Percentiles rank a stretch among this genome's conserved stretches.
Evolutionary conservation across 2,329 filamentous ascomycete species (phyloP).

Genomic region (Diplodia scrobiculata): DNA sequence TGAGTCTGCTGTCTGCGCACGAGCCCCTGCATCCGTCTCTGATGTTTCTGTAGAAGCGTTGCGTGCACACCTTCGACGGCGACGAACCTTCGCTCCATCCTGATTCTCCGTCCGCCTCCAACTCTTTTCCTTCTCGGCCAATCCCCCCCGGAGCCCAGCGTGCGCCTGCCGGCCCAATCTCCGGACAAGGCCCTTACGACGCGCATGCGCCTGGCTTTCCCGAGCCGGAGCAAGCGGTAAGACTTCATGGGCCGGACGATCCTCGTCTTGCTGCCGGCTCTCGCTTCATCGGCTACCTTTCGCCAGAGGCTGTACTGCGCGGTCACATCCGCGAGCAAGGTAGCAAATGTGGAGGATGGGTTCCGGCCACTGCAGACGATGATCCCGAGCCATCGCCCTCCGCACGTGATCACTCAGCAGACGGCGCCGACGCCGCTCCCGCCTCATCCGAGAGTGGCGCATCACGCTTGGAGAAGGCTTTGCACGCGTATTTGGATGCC

Average conservation of each 20-base stretch:
- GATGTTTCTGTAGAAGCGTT: conserved; percentile 43
- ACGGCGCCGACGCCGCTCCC: not conserved
- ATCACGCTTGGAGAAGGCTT: conserved; percentile 38
- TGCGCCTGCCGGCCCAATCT: not conserved
- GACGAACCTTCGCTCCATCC: conserved; percentile 34
- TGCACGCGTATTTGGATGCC: conserved; percentile 44
- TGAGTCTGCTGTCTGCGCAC: conserved; percentile 30
- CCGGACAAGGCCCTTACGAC: not conserved
- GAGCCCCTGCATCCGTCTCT: conserved; percentile 5
- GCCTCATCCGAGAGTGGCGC: not conserved
- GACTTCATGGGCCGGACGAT: conserved; percentile 1
- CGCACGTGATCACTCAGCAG: conserved; percentile 33
- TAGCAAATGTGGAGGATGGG: conserved; percentile 43
- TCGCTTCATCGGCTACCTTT: conserved; percentile 52
- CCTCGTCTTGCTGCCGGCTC: conserved; percentile 37
- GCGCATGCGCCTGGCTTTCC: not conserved
- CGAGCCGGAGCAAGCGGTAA: not conserved
- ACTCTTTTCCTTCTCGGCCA: conserved; percentile 36
- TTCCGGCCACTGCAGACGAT: conserved; percentile 32
- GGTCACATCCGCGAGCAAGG: conserved; percentile 40
- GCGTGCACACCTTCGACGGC: conserved; percentile 47
- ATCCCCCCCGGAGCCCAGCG: not conserved
- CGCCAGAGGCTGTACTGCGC: conserved; percentile 52
- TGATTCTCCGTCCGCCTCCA: conserved; percentile 16
- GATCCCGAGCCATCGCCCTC: conserved; percentile 2